Evolutionary conservation across 192 early-diverging fungal species (phyloP).

Genomic region (Lobulomyces angularis): DNA sequence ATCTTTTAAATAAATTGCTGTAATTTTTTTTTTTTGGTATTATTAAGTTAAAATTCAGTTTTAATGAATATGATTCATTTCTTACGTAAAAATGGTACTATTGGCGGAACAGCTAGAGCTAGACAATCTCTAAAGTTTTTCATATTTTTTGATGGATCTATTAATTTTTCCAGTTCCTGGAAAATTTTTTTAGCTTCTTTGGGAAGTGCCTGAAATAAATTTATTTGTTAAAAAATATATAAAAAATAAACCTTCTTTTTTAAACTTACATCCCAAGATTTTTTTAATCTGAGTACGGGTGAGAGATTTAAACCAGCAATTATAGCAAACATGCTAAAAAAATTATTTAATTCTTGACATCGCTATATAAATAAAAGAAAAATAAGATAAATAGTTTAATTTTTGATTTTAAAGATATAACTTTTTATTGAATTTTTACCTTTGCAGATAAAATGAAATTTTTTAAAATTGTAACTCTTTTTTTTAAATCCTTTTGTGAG

Average conservation of each 20-base stretch:
- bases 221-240: background rate
- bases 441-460: conserved; percentile 42
- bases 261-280: conserved; percentile 43
- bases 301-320: conserved; percentile 39
- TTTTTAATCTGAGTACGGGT: conserved; percentile 42
- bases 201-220: conserved; percentile 17
- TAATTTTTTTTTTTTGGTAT: too few relatives aligned
- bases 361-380: conserved; percentile 10
- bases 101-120: conserved; percentile 27
- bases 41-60: background rate
- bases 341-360: conserved; percentile 44
- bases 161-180: conserved; percentile 36
- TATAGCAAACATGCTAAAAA: conserved; percentile 46
- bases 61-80: background rate
- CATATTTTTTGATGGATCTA: conserved; percentile 50
- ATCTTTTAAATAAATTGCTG: conserved; percentile 51
- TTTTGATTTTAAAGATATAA: background rate
- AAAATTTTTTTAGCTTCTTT: conserved; percentile 33
- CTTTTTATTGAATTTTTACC: conserved; percentile 12
- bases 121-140: conserved; percentile 40
- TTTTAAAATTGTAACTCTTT: conserved; percentile 21
- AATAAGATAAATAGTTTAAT: conserved; percentile 1
- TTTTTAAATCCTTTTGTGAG: conserved; percentile 38
- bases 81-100: conserved; percentile 50
- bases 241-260: background rate